A percentile compares a stretch with the other conserved stretches of the same genome.
phyloP scores from a whole-genome alignment of 1,284 basidiomycete genomes.

The Jaminaea rosea region DNA sequence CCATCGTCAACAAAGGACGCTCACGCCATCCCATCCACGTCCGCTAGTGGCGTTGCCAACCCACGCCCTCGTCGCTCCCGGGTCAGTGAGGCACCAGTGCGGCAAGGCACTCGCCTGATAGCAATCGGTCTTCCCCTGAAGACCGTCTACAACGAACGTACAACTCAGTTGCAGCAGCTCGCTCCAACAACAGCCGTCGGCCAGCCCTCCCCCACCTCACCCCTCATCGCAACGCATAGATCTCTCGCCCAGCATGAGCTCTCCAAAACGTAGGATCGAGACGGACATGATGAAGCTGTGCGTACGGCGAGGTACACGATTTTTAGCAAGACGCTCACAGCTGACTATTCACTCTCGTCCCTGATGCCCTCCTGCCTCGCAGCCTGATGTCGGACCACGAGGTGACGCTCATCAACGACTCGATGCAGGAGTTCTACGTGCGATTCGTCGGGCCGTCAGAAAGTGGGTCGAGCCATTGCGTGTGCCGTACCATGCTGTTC shows the following conservation, averaged over 20 bases:
- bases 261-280: conserved; percentile 86
- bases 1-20: too few species aligned
- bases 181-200: too few species aligned
- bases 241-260: conserved; percentile 48
- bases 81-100: too few species aligned
- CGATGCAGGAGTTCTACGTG: conserved; percentile 97
- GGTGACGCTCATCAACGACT: conserved; percentile 93
- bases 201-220: not conserved
- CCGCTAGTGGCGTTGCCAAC: too few species aligned
- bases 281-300: conserved; percentile 99
- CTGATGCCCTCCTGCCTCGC: not conserved
- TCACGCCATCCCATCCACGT: too few species aligned
- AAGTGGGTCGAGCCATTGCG: conserved; percentile 54
- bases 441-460: conserved; percentile 86
- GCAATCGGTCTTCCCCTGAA: too few species aligned
- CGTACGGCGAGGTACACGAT: conserved; percentile 41
- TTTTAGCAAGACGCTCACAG: conserved; percentile 7
- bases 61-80: too few species aligned
- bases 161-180: too few species aligned
- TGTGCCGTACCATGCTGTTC: too few species aligned
- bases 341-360: not conserved
- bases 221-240: not conserved
- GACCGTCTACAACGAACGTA: too few species aligned
- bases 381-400: conserved; percentile 53
- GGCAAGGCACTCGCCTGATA: too few species aligned